Base-by-base conservation (phyloP, 805 yeast species). In the Teunomyces stri region DNA sequence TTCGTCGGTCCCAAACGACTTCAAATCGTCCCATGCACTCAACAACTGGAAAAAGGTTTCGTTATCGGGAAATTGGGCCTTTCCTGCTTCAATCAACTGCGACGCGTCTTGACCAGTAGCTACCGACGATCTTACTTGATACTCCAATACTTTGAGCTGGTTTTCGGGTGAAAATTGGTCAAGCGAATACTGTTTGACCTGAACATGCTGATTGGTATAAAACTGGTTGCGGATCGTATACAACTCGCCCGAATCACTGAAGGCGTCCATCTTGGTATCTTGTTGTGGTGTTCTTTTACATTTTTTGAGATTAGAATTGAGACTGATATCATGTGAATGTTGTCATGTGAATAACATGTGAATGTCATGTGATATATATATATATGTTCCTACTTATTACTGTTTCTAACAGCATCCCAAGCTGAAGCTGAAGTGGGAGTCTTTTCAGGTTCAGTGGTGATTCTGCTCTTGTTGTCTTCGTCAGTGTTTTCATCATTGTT, bases 181-280 rank as follows among this genome's bases (percentile, higher is more conserved):
- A 29, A 70, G 47, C 31, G 61, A 38, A 44, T 74, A 70, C 5
- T 68, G 59, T 40, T 68, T 55, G 2, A 78, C 80, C 54, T 74
- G 70, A 10, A 66, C 58, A 59, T 74, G 79, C 56, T 81, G 82
- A 43, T 83, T 81, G 10, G 85, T 78, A 62, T 77, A 83, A 66
- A 81, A 84, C 49, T 78, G 79, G 57, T 80, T 84, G 53, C 80
- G 75, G 21, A 83, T 62, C 13, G 72, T 74, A 62, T 74, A 83
- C 31, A 79, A 70, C 56, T 81, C 85, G 61, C 75, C 74, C 5
- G 75, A 68, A 52, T 70, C 76, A 39, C 69, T 59, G 46, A 68
- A 68, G 31, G 61, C 61, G 49, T 68, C 72, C 77, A 72, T 72
- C 27, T 36, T 56, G 39, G 42, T 21, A 72, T 72, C 27, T 36